Conservation (phyloP, 2,329 filamentous ascomycete genomes). For the Botrytis tulipae region DNA sequence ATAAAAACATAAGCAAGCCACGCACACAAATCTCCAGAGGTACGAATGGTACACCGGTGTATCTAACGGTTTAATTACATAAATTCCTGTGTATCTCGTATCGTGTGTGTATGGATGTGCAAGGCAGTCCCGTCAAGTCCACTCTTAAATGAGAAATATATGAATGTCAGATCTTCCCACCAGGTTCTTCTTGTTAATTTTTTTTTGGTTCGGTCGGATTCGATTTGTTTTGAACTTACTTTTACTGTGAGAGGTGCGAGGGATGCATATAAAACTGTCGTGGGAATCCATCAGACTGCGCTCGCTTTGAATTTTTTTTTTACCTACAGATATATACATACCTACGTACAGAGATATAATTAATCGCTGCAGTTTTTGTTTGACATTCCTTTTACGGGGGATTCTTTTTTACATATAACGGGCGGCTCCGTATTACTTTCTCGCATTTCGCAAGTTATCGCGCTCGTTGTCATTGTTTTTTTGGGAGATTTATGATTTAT, state of each 20-base stretch:
- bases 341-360: not conserved
- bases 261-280: not conserved
- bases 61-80: constrained; percentile 8
- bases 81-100: not conserved
- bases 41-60: not conserved
- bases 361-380: not conserved
- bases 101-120: not conserved
- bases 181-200: not conserved
- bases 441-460: not conserved
- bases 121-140: not conserved
- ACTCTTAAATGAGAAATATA: not conserved
- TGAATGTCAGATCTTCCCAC: not conserved
- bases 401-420: not conserved
- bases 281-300: not conserved
- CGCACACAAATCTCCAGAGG: not conserved
- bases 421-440: not conserved
- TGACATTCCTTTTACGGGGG: not conserved
- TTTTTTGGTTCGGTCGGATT: not conserved
- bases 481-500: not conserved
- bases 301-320: not conserved
- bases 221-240: not conserved
- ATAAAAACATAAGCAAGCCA: not conserved
- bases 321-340: not conserved
- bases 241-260: not conserved
- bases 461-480: not conserved